These are phyloP conservation scores for Trapa incisa DNA, from an alignment of 345 rosid species.

Conservation along the genomic window DNA sequence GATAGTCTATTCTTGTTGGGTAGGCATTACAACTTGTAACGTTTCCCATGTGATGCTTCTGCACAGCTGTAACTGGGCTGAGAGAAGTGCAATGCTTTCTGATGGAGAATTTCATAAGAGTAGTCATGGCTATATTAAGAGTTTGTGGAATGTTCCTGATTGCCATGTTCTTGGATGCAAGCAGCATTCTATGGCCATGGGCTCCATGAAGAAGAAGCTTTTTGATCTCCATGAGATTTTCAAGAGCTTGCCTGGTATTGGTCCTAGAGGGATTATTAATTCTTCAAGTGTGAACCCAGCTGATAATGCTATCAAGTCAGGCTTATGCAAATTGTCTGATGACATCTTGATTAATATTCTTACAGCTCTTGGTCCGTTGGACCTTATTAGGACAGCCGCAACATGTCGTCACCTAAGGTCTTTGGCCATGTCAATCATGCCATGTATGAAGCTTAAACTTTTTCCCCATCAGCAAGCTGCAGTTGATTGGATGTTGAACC, in stretches of 20 bases:
- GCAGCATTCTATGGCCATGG: conserved; percentile 31
- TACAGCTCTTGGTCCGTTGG: conserved; percentile 38
- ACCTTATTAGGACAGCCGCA: conserved; percentile 56
- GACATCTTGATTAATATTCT: conserved; percentile 54
- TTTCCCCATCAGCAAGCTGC: conserved; percentile 94
- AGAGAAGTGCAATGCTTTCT: conserved; percentile 42
- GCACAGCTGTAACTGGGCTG: conserved; percentile 85
- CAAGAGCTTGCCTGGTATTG: conserved; percentile 53
- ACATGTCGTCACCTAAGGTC: conserved; percentile 67
- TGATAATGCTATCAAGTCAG: conserved; percentile 23
- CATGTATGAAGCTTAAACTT: conserved; percentile 78
- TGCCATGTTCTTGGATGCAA: conserved; percentile 82
- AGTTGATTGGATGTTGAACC: conserved; percentile 87
- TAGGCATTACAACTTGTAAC: not conserved
- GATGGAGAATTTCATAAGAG: conserved; percentile 21
- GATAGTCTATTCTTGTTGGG: not conserved
- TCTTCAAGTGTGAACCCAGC: conserved; percentile 38
- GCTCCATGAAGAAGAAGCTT: conserved; percentile 40
- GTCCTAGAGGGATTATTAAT: conserved; percentile 19
- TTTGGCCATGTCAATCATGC: conserved; percentile 55
- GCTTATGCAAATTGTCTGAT: conserved; percentile 64
- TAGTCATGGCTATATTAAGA: conserved; percentile 17
- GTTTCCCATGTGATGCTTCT: conserved; percentile 1
- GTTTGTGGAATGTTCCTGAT: conserved; percentile 51
- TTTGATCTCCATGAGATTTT: conserved; percentile 80